A percentile compares a stretch with the other conserved stretches of the same genome.
Evolutionary conservation across 345 rosid species (phyloP).

Genomic region (Salix udensis): DNA sequence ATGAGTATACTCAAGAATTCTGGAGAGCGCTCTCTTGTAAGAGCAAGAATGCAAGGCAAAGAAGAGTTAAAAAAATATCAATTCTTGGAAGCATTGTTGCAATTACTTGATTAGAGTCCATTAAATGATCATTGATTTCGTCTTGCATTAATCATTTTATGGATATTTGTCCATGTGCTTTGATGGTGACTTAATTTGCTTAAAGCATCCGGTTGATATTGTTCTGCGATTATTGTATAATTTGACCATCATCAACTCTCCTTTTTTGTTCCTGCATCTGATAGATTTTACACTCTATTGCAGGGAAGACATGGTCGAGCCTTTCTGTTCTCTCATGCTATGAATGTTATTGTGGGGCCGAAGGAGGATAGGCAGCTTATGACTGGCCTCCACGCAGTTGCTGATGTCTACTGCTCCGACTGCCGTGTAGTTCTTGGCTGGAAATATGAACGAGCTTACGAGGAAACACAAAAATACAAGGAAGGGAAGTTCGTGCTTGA

Average conservation of each 20-base stretch:
- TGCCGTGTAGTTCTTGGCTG: conserved; percentile 22
- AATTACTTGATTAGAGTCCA: no score
- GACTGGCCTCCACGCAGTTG: conserved; percentile 25
- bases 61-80: background rate
- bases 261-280: background rate
- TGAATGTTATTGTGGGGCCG: conserved; percentile 18
- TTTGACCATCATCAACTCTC: background rate
- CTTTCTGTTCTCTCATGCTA: conserved; percentile 20
- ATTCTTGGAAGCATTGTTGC: no score
- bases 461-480: conserved; percentile 20
- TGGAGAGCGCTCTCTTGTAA: background rate
- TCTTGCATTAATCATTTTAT: background rate
- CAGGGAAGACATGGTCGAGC: conserved; percentile 27
- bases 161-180: background rate
- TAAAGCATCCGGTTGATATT: background rate
- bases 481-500: conserved; percentile 27
- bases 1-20: background rate
- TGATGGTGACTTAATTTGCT: background rate
- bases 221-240: background rate
- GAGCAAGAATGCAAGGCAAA: background rate
- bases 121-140: background rate
- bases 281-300: background rate
- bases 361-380: conserved; percentile 21
- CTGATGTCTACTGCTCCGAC: conserved; percentile 21
- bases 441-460: conserved; percentile 27